phyloP scores from a whole-genome alignment of 805 yeast genomes.

The Hyphopichia homilentoma region DNA sequence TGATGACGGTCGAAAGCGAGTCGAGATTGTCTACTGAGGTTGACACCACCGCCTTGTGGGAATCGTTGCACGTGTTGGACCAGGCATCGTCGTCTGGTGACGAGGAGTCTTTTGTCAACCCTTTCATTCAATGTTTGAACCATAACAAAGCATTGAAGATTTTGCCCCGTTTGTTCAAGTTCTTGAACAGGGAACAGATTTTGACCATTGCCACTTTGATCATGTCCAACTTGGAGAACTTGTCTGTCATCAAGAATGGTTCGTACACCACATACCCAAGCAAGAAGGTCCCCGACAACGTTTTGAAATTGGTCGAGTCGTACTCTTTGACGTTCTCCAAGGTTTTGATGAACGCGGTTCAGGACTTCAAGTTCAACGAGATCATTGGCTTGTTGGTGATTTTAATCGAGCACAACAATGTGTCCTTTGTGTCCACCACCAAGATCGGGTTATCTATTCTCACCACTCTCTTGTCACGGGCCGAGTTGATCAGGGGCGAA shows the following conservation, averaged over 20 bases:
- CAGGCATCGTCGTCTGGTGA: conserved; percentile 51
- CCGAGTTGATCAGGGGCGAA: conserved; percentile 89
- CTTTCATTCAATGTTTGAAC: conserved; percentile 77
- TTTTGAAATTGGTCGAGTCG: conserved; percentile 61
- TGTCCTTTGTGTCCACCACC: conserved; percentile 62
- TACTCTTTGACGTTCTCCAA: conserved; percentile 81
- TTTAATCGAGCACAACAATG: conserved; percentile 66
- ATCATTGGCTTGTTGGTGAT: conserved; percentile 73
- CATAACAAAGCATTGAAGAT: conserved; percentile 87
- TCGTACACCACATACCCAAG: conserved; percentile 63
- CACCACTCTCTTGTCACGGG: conserved; percentile 87
- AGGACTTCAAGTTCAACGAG: conserved; percentile 76
- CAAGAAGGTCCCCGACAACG: conserved; percentile 50
- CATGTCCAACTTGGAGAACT: conserved; percentile 74
- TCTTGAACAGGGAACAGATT: conserved; percentile 71
- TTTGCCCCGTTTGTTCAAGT: conserved; percentile 83
- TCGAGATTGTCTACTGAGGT: conserved; percentile 32
- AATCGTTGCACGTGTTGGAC: conserved; percentile 69
- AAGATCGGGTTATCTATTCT: conserved; percentile 83
- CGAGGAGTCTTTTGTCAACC: conserved; percentile 52
- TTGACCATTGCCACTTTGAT: conserved; percentile 72
- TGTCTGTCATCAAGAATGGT: conserved; percentile 74
- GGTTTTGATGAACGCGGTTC: conserved; percentile 75
- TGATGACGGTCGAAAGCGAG: conserved; percentile 73
- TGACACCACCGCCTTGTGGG: conserved; percentile 59